Evolutionary conservation across 805 yeast species (phyloP).

Genomic region (Candida incommunis): DNA sequence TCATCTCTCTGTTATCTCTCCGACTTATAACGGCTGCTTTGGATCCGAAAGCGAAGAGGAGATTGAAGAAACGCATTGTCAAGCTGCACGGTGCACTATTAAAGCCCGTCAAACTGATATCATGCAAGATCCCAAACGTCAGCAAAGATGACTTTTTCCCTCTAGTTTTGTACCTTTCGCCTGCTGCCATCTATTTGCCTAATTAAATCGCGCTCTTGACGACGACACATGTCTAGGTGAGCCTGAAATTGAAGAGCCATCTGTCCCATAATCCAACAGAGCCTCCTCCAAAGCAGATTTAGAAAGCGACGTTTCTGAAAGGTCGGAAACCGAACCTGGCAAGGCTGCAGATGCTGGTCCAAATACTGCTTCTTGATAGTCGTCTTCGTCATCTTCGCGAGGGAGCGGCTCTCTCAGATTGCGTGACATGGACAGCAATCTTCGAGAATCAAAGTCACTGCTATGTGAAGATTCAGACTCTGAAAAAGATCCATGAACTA

Average conservation of each 20-base stretch:
- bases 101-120: too few species aligned
- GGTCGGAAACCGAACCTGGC: background rate
- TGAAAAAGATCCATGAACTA: background rate
- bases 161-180: too few species aligned
- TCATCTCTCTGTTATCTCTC: too few species aligned
- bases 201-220: too few species aligned
- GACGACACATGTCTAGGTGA: background rate
- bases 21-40: too few species aligned
- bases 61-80: too few species aligned
- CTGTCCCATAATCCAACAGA: background rate
- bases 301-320: background rate
- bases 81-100: too few species aligned
- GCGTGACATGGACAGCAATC: background rate
- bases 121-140: too few species aligned
- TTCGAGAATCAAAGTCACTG: background rate
- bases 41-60: too few species aligned
- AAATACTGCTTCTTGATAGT: background rate
- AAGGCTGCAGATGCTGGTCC: background rate
- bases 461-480: background rate
- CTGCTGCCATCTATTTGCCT: too few species aligned
- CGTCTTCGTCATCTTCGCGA: background rate
- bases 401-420: background rate
- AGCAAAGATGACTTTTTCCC: too few species aligned
- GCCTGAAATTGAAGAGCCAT: background rate
- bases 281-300: background rate